These are phyloP conservation scores for Raddia distichophylla DNA, from an alignment of 176 grass and related monocot species.

Conservation along the genomic window DNA sequence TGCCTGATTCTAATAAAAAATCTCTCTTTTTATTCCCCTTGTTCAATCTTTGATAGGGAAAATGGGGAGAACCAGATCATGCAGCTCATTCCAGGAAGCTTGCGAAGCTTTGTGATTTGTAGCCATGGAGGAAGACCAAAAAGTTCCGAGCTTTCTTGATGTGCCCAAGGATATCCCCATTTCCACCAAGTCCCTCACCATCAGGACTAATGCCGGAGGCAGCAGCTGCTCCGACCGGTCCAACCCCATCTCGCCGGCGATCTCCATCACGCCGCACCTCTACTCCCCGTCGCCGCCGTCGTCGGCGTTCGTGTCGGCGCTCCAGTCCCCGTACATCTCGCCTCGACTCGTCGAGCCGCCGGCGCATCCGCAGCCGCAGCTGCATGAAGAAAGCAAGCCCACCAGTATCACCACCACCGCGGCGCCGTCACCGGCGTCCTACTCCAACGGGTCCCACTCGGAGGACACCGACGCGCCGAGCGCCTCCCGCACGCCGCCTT, in stretches of 20 bases:
- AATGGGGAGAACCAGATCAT: slow-evolving; percentile 48
- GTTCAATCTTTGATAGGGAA: slow-evolving; percentile 46
- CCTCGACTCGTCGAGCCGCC: slow-evolving; percentile 65
- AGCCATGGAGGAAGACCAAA: slow-evolving; percentile 71
- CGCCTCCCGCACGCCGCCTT: slow-evolving; percentile 83
- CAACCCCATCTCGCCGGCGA: slow-evolving; percentile 79
- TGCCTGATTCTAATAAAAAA: not conserved
- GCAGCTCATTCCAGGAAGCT: slow-evolving; percentile 30
- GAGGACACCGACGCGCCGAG: slow-evolving; percentile 78
- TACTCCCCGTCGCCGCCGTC: slow-evolving; percentile 94
- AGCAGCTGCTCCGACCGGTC: slow-evolving; percentile 62
- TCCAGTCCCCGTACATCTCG: slow-evolving; percentile 98
- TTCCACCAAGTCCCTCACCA: slow-evolving; percentile 66
- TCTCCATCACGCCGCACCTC: slow-evolving; percentile 84
- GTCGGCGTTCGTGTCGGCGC: slow-evolving; percentile 91
- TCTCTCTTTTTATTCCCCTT: slow-evolving; percentile 1
- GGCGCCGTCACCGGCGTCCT: slow-evolving; percentile 61
- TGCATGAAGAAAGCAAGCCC: slow-evolving; percentile 35
- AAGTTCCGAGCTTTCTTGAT: slow-evolving; percentile 49
- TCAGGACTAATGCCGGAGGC: slow-evolving; percentile 59
- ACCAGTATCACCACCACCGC: slow-evolving; percentile 46
- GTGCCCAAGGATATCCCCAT: slow-evolving; percentile 66
- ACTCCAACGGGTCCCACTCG: slow-evolving; percentile 67
- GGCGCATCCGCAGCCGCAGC: slow-evolving; percentile 3
- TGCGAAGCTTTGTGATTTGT: slow-evolving; percentile 44